phyloP scores from a whole-genome alignment of 2,329 filamentous ascomycete genomes.

The Colletotrichum sp. region DNA sequence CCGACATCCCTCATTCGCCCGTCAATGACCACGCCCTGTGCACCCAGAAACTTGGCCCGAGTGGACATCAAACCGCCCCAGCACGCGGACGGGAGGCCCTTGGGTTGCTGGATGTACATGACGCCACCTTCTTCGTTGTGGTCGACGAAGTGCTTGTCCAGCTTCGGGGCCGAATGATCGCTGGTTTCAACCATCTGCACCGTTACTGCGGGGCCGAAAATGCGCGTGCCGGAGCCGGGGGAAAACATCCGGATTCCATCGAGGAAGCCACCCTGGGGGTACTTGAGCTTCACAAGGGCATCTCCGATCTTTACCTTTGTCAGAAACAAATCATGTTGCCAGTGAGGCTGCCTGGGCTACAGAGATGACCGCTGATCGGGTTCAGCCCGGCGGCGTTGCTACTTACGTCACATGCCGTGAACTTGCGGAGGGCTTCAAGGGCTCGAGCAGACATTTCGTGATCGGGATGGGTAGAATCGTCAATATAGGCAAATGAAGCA shows the following conservation, averaged over 20 bases:
- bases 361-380: background rate
- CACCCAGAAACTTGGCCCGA: slow-evolving; percentile 29
- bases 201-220: slow-evolving; percentile 32
- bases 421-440: background rate
- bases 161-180: slow-evolving; percentile 27
- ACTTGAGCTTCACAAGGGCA: slow-evolving; percentile 32
- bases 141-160: slow-evolving; percentile 32
- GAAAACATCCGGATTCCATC: slow-evolving; percentile 29
- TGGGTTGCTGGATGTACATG: slow-evolving; percentile 35
- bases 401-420: slow-evolving; percentile 13
- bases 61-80: slow-evolving; percentile 35
- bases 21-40: slow-evolving; percentile 30
- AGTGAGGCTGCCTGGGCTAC: background rate
- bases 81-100: slow-evolving; percentile 28
- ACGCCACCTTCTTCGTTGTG: slow-evolving; percentile 27
- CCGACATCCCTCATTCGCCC: slow-evolving; percentile 31
- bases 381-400: background rate
- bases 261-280: slow-evolving; percentile 30
- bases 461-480: background rate
- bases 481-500: background rate
- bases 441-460: background rate
- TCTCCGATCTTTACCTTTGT: slow-evolving; percentile 23
- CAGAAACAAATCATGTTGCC: background rate
- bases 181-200: slow-evolving; percentile 32
- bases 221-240: slow-evolving; percentile 28